These are phyloP conservation scores for Asterochloris sp. DNA, from an alignment of 139 green algal species.

Conservation along the genomic window DNA sequence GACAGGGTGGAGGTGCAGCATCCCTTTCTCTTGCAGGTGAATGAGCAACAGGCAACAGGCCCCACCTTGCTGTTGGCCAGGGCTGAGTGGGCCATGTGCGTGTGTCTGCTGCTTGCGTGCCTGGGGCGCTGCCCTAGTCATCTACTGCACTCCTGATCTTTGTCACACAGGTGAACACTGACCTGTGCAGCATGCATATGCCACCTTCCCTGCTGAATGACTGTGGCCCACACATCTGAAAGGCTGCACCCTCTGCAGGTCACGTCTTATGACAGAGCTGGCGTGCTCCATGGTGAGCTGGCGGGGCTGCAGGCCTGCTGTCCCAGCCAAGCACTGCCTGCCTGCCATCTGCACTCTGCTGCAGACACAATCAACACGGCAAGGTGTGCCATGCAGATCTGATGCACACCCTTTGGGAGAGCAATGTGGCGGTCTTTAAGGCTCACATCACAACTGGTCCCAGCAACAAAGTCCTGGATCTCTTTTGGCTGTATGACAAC, in stretches of 20 bases:
- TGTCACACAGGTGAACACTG: too few species aligned
- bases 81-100: too few species aligned
- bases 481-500: slow-evolving; percentile 77
- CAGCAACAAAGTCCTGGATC: slow-evolving; percentile 54
- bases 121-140: too few species aligned
- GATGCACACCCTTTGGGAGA: slow-evolving; percentile 63
- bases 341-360: background rate
- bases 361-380: slow-evolving; percentile 33
- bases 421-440: slow-evolving; percentile 40
- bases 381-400: slow-evolving; percentile 34
- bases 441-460: slow-evolving; percentile 66
- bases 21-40: slow-evolving; percentile 32
- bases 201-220: background rate
- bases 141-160: too few species aligned
- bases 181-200: slow-evolving; percentile 1
- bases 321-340: background rate
- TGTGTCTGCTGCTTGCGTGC: too few species aligned
- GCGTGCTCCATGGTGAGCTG: slow-evolving; percentile 42
- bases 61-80: too few species aligned
- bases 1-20: slow-evolving; percentile 8
- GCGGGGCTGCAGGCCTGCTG: background rate
- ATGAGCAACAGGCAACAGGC: background rate
- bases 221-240: slow-evolving; percentile 10
- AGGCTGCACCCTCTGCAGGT: slow-evolving; percentile 19
- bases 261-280: slow-evolving; percentile 41